These are phyloP conservation scores for Thielaviopsis populi DNA, from an alignment of 2,329 filamentous ascomycete species.

Conservation along the genomic window DNA sequence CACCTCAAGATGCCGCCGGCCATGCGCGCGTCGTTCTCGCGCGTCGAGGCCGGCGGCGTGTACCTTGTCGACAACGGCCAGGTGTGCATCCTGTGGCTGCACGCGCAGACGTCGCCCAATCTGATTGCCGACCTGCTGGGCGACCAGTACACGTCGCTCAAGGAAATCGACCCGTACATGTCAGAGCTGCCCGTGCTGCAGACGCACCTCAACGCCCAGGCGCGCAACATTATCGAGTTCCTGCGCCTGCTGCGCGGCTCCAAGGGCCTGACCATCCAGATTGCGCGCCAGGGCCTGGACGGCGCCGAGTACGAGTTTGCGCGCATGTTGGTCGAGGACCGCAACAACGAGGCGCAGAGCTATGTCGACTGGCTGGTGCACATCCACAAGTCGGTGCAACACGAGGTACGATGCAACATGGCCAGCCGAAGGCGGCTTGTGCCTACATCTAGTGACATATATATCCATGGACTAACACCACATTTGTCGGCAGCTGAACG, in stretches of 20 bases:
- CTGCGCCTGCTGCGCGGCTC: slow-evolving; percentile 64
- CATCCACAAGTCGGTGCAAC: slow-evolving; percentile 79
- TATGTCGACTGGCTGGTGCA: slow-evolving; percentile 98
- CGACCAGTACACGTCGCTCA: slow-evolving; percentile 47
- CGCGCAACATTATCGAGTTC: slow-evolving; percentile 84
- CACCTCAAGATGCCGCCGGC: slow-evolving; percentile 71
- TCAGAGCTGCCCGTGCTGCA: slow-evolving; percentile 69
- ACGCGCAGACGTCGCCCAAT: slow-evolving; percentile 82
- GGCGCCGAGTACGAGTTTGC: slow-evolving; percentile 96
- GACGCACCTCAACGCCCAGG: slow-evolving; percentile 87
- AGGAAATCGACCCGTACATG: slow-evolving; percentile 65
- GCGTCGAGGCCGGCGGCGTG: slow-evolving; percentile 81
- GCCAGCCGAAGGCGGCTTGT: no score
- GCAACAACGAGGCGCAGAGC: slow-evolving; percentile 93
- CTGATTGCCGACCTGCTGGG: slow-evolving; percentile 84
- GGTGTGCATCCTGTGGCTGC: slow-evolving; percentile 80
- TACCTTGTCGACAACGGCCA: slow-evolving; percentile 96
- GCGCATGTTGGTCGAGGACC: slow-evolving; percentile 74
- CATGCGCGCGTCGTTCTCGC: slow-evolving; percentile 69
- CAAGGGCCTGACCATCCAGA: slow-evolving; percentile 76
- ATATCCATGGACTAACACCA: neutral
- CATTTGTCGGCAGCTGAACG: slow-evolving; percentile 37
- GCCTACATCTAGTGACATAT: no score
- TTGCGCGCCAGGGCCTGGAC: slow-evolving; percentile 83
- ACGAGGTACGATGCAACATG: slow-evolving; percentile 44